These are phyloP conservation scores for Lumnitzera racemosa DNA, from an alignment of 345 rosid species.

Conservation along the genomic window DNA sequence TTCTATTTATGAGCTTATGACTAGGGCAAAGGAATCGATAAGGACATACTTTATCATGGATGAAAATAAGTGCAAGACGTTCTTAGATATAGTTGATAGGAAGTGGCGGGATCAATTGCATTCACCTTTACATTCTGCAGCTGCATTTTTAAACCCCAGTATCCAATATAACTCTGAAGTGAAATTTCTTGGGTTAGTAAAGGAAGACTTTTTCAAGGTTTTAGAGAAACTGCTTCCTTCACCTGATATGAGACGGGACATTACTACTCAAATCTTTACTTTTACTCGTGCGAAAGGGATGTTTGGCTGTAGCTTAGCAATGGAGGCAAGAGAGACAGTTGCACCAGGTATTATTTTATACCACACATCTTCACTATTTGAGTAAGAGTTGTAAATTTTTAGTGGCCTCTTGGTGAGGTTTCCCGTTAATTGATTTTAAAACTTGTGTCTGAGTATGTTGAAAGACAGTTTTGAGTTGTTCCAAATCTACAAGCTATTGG, in stretches of 20 bases:
- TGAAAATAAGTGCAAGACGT: slow-evolving; percentile 70
- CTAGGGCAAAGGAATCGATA: slow-evolving; percentile 72
- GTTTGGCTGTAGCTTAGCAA: slow-evolving; percentile 75
- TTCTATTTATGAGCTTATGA: slow-evolving; percentile 77
- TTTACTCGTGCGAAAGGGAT: slow-evolving; percentile 73
- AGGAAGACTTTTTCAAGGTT: slow-evolving; percentile 77
- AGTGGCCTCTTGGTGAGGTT: background rate
- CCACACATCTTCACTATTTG: slow-evolving; percentile 6
- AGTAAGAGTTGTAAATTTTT: background rate
- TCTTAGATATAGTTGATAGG: slow-evolving; percentile 69
- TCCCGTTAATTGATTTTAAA: background rate
- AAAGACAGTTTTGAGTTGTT: background rate
- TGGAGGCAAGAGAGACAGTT: slow-evolving; percentile 74
- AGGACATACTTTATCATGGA: slow-evolving; percentile 88
- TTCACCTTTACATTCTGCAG: slow-evolving; percentile 82
- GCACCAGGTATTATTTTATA: slow-evolving; percentile 40
- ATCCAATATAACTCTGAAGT: slow-evolving; percentile 79
- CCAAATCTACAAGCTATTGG: too few relatives aligned
- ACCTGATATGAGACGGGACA: slow-evolving; percentile 77
- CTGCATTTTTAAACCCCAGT: slow-evolving; percentile 75
- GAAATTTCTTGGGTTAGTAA: slow-evolving; percentile 59
- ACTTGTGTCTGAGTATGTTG: background rate
- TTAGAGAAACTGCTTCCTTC: slow-evolving; percentile 82
- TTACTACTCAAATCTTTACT: slow-evolving; percentile 64
- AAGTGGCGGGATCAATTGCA: slow-evolving; percentile 78